Conservation (phyloP, 352 stramenopile species). For the Pythium rishiriense region DNA sequence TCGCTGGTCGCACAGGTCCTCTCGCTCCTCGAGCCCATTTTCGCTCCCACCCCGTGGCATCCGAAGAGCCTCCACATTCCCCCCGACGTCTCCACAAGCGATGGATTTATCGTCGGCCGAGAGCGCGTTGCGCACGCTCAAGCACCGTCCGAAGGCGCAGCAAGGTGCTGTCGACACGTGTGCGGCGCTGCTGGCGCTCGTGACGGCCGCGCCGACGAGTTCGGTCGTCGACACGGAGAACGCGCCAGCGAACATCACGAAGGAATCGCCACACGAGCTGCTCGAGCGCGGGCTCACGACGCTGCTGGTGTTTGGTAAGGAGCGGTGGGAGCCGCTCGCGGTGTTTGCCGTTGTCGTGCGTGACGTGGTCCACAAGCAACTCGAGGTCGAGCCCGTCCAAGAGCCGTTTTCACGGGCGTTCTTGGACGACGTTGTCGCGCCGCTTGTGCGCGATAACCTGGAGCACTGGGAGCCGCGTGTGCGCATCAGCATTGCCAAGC, state of each 20-base stretch:
- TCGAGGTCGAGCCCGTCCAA: slow-evolving; percentile 28
- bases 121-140: slow-evolving; percentile 71
- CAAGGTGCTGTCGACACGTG: slow-evolving; percentile 40
- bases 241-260: slow-evolving; percentile 8
- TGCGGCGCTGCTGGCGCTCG: slow-evolving; percentile 37
- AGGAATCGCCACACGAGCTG: slow-evolving; percentile 29
- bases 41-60: background rate
- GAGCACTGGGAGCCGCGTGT: slow-evolving; percentile 88
- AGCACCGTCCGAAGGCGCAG: slow-evolving; percentile 64
- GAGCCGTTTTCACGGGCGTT: slow-evolving; percentile 42
- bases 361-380: slow-evolving; percentile 42
- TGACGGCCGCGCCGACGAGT: slow-evolving; percentile 18
- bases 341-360: slow-evolving; percentile 61
- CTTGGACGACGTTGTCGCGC: slow-evolving; percentile 42
- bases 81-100: background rate
- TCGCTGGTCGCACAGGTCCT: background rate
- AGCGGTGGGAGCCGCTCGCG: slow-evolving; percentile 77
- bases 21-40: background rate
- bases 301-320: slow-evolving; percentile 51
- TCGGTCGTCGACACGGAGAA: slow-evolving; percentile 13
- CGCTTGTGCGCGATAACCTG: slow-evolving; percentile 52
- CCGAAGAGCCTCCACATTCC: background rate
- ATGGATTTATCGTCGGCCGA: slow-evolving; percentile 78
- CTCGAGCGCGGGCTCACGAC: slow-evolving; percentile 55
- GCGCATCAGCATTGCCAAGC: slow-evolving; percentile 67